Conservation (phyloP, 148 eudicot species). For the Hydrangea macrophylla region DNA sequence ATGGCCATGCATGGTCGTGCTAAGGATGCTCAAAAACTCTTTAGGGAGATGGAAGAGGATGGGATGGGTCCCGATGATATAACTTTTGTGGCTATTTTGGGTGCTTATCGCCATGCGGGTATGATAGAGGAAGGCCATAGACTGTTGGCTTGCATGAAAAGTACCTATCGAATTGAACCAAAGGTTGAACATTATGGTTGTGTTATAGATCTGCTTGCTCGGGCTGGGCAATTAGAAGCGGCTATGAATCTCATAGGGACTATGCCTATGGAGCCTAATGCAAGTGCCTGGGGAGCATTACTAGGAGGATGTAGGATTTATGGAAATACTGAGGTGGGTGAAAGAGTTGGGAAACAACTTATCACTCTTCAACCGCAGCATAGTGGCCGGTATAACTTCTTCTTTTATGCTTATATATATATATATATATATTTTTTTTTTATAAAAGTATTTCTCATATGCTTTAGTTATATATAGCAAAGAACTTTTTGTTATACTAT, state of each 20-base stretch:
- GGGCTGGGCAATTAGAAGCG: slow-evolving; percentile 28
- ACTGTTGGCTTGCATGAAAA: slow-evolving; percentile 21
- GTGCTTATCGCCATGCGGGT: slow-evolving; percentile 33
- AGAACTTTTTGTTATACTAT: neutral
- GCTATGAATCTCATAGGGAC: slow-evolving; percentile 25
- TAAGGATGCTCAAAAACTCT: slow-evolving; percentile 18
- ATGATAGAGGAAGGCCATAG: slow-evolving; percentile 28
- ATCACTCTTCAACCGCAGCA: slow-evolving; percentile 28
- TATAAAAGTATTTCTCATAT: no score
- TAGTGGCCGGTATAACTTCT: slow-evolving; percentile 28
- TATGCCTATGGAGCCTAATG: slow-evolving; percentile 37
- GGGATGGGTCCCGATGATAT: slow-evolving; percentile 29
- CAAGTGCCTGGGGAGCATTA: slow-evolving; percentile 31
- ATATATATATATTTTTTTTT: neutral
- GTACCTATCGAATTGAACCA: slow-evolving; percentile 24
- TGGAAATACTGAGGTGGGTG: slow-evolving; percentile 22
- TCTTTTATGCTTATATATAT: neutral
- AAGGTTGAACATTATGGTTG: slow-evolving; percentile 31
- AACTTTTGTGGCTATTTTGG: slow-evolving; percentile 28
- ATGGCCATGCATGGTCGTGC: slow-evolving; percentile 31
- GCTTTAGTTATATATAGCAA: neutral
- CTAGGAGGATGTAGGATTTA: slow-evolving; percentile 31
- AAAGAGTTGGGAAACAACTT: slow-evolving; percentile 22
- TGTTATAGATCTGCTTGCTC: slow-evolving; percentile 33
- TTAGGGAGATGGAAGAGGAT: slow-evolving; percentile 20